These are phyloP conservation scores for Yueomyces sp. DNA, from an alignment of 805 yeast genomes.

Conservation along the genomic window DNA sequence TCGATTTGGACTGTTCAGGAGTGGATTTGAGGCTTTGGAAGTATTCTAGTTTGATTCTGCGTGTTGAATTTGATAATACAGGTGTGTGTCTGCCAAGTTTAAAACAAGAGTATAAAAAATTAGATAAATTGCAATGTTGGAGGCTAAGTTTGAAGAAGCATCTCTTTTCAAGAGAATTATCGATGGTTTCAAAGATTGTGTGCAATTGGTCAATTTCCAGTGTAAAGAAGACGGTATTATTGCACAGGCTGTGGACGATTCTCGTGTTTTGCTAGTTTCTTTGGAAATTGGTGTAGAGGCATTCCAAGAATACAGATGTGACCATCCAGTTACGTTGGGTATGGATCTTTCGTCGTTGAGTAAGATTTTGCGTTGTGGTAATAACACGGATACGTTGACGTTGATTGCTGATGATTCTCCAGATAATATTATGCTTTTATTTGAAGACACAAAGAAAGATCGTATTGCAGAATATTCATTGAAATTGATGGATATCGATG, in stretches of 20 bases:
- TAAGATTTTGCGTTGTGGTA: constrained; percentile 84
- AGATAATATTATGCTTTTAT: constrained; percentile 63
- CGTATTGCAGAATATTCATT: constrained; percentile 84
- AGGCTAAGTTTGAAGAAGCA: constrained; percentile 93
- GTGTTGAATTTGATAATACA: neutral
- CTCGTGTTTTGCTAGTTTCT: constrained; percentile 86
- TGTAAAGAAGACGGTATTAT: constrained; percentile 92
- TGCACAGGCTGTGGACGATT: constrained; percentile 95
- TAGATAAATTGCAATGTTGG: constrained; percentile 48
- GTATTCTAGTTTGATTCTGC: no score
- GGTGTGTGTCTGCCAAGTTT: neutral
- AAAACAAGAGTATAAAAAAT: neutral
- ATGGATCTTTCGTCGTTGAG: constrained; percentile 77
- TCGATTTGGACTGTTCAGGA: no score
- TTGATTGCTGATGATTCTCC: constrained; percentile 83
- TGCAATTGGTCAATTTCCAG: constrained; percentile 89
- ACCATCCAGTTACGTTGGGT: constrained; percentile 83
- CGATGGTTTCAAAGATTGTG: constrained; percentile 90
- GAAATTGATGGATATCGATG: constrained; percentile 92
- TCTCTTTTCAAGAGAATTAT: constrained; percentile 80
- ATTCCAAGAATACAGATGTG: constrained; percentile 88
- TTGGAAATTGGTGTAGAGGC: constrained; percentile 79
- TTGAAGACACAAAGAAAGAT: constrained; percentile 85
- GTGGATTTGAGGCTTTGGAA: no score
- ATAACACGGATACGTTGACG: constrained; percentile 77